Evolutionary conservation across 208 protist genomes (phyloP), one percentile per base, ranked within the genome.

Genomic region (Acanthamoeba quina): DNA sequence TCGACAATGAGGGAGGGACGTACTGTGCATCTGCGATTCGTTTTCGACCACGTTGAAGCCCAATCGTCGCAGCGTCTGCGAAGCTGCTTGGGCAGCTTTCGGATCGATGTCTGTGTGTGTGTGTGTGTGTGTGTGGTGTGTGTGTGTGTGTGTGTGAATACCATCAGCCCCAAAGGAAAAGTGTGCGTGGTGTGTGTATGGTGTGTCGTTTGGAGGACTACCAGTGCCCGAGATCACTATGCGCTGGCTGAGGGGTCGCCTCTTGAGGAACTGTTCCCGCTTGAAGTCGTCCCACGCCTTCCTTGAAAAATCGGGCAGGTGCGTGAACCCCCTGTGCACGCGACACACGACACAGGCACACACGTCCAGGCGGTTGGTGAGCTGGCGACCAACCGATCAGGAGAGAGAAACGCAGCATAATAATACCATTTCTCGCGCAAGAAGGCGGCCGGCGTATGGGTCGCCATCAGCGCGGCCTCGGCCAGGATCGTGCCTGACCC

Each of bases 381-480:
- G 58, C 58, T 64, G 58, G 0, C 58, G 15, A 11, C 0, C 58
- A 64, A 64, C 15, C 15, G 70, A 10, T 5, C 6, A 21, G n/a
- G 52, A 19, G 52, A 56, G 52, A 56, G 52, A 56, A 10, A 72
- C 1, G 64, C 24, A 6, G 0, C 1, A 41, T 1, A 76, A 44
- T 6, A n/a, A n/a, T 76, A 86, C 85, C 85, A 91, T 29, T 72
- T 91, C 60, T 91, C 58, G 26, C 85, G 85, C 19, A 91, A 21
- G 85, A 91, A 91, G 29, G 26, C 85, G 31, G 85, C 19, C 29
- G 85, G 60, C 5, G 85, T 91, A 0, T n/a, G 29, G 5, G 85
- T 74, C 5, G 85, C 85, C 62, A 91, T 91, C 85, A 91, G 34
- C 24, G 85, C 85, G 7, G 85, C 85, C 60, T 91, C 85, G n/a